Evolutionary conservation across 148 eudicot genomes (phyloP).

Genomic region (Rhododendron ferrugineum): DNA sequence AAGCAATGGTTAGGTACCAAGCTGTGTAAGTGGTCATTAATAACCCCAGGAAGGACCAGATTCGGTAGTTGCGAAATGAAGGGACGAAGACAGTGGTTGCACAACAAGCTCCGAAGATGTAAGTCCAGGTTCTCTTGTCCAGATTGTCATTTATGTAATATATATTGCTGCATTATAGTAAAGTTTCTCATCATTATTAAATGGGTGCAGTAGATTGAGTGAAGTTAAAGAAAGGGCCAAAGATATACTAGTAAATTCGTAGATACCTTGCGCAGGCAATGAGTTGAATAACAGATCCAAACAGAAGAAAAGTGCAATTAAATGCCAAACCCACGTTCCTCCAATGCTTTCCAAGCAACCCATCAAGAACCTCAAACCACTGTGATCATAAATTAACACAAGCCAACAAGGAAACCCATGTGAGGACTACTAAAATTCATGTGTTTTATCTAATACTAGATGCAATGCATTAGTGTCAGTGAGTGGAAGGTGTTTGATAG

Average conservation of each 20-base stretch:
- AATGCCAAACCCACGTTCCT: slow-evolving; percentile 96
- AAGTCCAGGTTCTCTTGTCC: slow-evolving; percentile 97
- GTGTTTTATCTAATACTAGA: not conserved
- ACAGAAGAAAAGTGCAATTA: slow-evolving; percentile 85
- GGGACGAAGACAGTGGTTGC: slow-evolving; percentile 91
- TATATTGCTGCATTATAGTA: slow-evolving; percentile 61
- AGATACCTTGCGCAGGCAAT: slow-evolving; percentile 91
- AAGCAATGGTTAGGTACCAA: slow-evolving; percentile 89
- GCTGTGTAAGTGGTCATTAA: slow-evolving; percentile 93
- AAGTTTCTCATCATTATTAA: not conserved
- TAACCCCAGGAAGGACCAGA: slow-evolving; percentile 83
- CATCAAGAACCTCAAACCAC: slow-evolving; percentile 99
- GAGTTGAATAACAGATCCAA: slow-evolving; percentile 96
- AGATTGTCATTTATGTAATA: slow-evolving; percentile 86
- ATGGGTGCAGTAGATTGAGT: not conserved
- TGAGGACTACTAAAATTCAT: not conserved
- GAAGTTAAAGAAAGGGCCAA: not conserved
- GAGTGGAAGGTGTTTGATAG: not conserved
- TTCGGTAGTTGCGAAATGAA: slow-evolving; percentile 85
- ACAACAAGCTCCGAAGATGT: slow-evolving; percentile 93
- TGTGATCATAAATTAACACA: not conserved
- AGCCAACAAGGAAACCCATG: slow-evolving; percentile 14
- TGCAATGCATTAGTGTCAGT: not conserved
- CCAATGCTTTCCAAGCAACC: slow-evolving; percentile 88
- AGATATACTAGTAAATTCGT: not conserved